A percentile compares a stretch with the other conserved stretches of the same genome.
Conservation (phyloP, 2,329 filamentous ascomycete genomes). For the Microcyclospora tardicrescens region DNA sequence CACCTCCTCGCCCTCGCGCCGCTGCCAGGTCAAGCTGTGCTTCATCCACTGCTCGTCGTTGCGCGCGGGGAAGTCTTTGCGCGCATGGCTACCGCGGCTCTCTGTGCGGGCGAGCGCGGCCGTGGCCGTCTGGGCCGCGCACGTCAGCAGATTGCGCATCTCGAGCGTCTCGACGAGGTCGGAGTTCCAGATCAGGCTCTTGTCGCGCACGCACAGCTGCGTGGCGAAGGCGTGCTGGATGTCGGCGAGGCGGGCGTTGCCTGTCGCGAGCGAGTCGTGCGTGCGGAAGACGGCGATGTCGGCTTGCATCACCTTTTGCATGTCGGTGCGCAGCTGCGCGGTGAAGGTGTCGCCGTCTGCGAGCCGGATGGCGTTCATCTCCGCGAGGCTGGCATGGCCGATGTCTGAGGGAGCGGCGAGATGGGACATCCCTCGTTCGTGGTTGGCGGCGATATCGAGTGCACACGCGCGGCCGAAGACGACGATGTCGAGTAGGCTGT, state of each 20-base stretch:
- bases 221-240: slow-evolving; percentile 26
- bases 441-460: slow-evolving; percentile 28
- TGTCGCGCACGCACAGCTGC: slow-evolving; percentile 28
- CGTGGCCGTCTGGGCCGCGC: slow-evolving; percentile 35
- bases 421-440: slow-evolving; percentile 26
- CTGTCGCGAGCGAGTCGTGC: slow-evolving; percentile 23
- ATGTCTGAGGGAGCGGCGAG: slow-evolving; percentile 22
- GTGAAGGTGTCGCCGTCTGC: slow-evolving; percentile 27
- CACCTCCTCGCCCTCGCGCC: slow-evolving; percentile 26
- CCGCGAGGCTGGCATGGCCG: slow-evolving; percentile 11
- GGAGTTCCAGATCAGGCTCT: slow-evolving; percentile 37
- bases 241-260: slow-evolving; percentile 21
- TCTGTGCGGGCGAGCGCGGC: slow-evolving; percentile 32
- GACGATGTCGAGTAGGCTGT: slow-evolving; percentile 37
- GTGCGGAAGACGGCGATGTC: slow-evolving; percentile 36
- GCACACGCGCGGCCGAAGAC: slow-evolving; percentile 37
- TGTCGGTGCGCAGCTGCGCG: slow-evolving; percentile 26
- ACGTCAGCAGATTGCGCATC: slow-evolving; percentile 34
- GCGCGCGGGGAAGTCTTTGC: slow-evolving; percentile 34
- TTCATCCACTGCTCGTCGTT: slow-evolving; percentile 34
- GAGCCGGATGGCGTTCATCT: slow-evolving; percentile 26
- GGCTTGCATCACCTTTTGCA: slow-evolving; percentile 36
- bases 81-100: slow-evolving; percentile 34
- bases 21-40: slow-evolving; percentile 37
- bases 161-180: slow-evolving; percentile 38